Percentiles rank a stretch among this genome's conserved stretches.
Conservation (phyloP, 441 rosid species). For the Syzygium malaccense region DNA sequence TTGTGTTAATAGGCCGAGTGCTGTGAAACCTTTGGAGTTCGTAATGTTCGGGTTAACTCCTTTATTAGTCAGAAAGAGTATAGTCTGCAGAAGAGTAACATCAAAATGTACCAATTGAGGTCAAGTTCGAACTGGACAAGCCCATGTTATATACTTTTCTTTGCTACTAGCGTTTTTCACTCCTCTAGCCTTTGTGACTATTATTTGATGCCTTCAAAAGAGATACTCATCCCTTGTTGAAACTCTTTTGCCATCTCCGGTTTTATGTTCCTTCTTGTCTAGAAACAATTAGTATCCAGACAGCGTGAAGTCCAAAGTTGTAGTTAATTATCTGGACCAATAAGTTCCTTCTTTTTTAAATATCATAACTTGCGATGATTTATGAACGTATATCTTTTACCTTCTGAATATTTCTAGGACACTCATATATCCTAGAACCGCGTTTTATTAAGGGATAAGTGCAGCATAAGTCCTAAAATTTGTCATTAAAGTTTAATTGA, state of each 20-base stretch:
- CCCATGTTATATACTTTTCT: background rate
- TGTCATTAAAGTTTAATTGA: too few species aligned
- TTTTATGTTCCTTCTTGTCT: background rate
- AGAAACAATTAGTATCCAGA: background rate
- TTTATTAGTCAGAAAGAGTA: background rate
- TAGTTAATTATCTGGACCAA: background rate
- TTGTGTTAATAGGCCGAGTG: background rate
- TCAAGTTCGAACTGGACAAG: background rate
- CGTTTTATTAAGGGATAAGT: too few species aligned
- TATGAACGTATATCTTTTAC: background rate
- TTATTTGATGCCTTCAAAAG: background rate
- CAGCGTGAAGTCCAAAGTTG: rapidly evolving
- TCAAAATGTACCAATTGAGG: background rate
- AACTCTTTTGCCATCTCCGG: background rate
- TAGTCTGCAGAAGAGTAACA: background rate
- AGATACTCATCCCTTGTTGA: background rate
- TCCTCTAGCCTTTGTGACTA: background rate
- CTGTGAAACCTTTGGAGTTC: background rate
- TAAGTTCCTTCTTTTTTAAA: background rate
- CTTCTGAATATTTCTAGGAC: background rate
- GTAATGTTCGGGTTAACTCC: background rate
- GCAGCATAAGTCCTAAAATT: too few species aligned
- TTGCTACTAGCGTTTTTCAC: background rate
- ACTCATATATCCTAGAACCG: background rate
- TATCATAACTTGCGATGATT: background rate